These are phyloP conservation scores for Termitomyces eurrhizus DNA, from an alignment of 768 basidiomycete species.

Conservation along the genomic window DNA sequence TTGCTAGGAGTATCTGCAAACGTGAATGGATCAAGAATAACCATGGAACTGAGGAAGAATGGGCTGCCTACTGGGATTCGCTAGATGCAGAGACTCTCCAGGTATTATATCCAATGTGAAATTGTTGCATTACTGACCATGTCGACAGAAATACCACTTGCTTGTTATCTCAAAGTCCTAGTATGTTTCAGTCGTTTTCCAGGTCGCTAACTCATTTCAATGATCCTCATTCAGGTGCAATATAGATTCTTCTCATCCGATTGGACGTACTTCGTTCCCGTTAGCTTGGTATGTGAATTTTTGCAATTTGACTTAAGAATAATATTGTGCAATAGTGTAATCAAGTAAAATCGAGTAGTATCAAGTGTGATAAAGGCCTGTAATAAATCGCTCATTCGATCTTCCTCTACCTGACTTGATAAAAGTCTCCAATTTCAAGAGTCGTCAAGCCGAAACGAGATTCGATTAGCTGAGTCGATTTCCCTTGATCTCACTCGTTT, in stretches of 20 bases:
- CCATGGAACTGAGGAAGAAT: conserved; percentile 1
- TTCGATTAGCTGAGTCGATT: not conserved
- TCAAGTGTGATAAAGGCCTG: not conserved
- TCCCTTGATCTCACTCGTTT: not conserved
- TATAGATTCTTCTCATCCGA: not conserved
- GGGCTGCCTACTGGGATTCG: not conserved
- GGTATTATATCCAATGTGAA: not conserved
- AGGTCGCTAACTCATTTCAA: not conserved
- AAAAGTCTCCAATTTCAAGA: not conserved
- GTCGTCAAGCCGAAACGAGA: not conserved
- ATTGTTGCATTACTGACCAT: not conserved
- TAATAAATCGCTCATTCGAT: not conserved
- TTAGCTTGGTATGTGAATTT: not conserved
- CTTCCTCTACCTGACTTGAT: not conserved
- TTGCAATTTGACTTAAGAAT: not conserved
- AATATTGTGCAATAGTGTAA: not conserved
- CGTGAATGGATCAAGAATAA: not conserved
- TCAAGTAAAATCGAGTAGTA: not conserved
- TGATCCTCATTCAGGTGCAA: not conserved
- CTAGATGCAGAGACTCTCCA: not conserved
- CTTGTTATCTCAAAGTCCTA: not conserved
- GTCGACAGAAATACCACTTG: not conserved
- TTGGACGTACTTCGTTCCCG: not conserved
- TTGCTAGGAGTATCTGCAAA: not conserved
- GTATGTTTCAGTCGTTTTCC: not conserved